phyloP scores from a whole-genome alignment of 441 rosid species.

The Lepidium campestre region DNA sequence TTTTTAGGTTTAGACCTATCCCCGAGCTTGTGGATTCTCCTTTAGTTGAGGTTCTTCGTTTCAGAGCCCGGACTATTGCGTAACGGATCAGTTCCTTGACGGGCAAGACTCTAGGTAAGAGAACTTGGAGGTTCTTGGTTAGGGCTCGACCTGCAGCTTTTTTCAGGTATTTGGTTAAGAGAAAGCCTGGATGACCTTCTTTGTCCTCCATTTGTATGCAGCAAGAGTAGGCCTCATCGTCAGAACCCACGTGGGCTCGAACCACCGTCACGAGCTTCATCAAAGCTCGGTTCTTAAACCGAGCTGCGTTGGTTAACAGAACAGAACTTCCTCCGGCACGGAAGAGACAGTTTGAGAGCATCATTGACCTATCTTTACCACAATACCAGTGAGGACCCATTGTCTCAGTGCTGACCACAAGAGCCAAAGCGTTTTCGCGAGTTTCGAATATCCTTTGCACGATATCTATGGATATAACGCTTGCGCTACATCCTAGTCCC shows the following conservation, averaged over 20 bases:
- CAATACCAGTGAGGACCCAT: slow-evolving; percentile 60
- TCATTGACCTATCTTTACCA: slow-evolving; percentile 67
- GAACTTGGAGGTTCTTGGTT: slow-evolving; percentile 37
- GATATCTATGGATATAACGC: slow-evolving; percentile 42
- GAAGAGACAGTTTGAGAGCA: slow-evolving; percentile 61
- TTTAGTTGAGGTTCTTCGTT: slow-evolving; percentile 14
- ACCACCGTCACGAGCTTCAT: slow-evolving; percentile 40
- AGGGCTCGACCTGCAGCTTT: slow-evolving; percentile 53
- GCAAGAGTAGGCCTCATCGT: slow-evolving; percentile 53
- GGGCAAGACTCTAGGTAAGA: slow-evolving; percentile 56
- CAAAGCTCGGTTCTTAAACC: slow-evolving; percentile 35
- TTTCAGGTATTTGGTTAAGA: slow-evolving; percentile 41
- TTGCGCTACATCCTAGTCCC: slow-evolving; percentile 80
- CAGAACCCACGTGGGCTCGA: slow-evolving; percentile 47
- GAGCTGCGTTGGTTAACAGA: slow-evolving; percentile 46
- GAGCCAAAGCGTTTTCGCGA: slow-evolving; percentile 32
- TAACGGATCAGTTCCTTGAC: slow-evolving; percentile 39
- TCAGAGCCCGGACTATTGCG: slow-evolving; percentile 17
- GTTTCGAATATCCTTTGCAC: slow-evolving; percentile 39
- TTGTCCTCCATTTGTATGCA: slow-evolving; percentile 55
- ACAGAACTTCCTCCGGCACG: slow-evolving; percentile 66
- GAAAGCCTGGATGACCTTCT: slow-evolving; percentile 50
- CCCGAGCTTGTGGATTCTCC: slow-evolving; percentile 11
- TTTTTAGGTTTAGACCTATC: slow-evolving; percentile 26
- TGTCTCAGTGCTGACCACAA: slow-evolving; percentile 67